These are phyloP conservation scores for Rhytidhysteron rufulum DNA, from an alignment of 2,329 filamentous ascomycete genomes.

Conservation along the genomic window DNA sequence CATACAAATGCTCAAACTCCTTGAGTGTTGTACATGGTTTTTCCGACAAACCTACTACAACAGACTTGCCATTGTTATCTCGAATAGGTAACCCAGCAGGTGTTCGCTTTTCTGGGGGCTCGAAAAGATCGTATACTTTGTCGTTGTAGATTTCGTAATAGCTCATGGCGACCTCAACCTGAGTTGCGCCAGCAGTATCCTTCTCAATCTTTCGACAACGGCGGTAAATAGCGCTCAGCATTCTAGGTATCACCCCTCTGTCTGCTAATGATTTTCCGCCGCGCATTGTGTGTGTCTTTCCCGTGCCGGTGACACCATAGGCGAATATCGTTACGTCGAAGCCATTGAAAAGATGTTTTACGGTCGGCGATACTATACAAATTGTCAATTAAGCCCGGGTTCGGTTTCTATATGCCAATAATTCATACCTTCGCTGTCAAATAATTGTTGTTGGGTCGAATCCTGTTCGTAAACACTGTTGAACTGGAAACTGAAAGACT, in stretches of 20 bases:
- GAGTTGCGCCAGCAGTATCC: conserved; percentile 67
- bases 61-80: conserved; percentile 81
- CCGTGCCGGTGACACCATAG: conserved; percentile 88
- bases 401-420: background rate
- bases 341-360: conserved; percentile 89
- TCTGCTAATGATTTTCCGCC: conserved; percentile 83
- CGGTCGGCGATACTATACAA: conserved; percentile 71
- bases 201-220: conserved; percentile 80
- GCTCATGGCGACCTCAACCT: conserved; percentile 71
- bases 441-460: conserved; percentile 80
- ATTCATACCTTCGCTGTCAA: conserved; percentile 75
- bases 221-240: conserved; percentile 82
- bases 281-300: conserved; percentile 95
- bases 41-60: conserved; percentile 82
- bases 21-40: conserved; percentile 77
- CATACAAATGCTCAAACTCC: conserved; percentile 86
- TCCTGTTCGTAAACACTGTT: conserved; percentile 83
- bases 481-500: conserved; percentile 93
- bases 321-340: conserved; percentile 87
- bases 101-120: conserved; percentile 81
- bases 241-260: conserved; percentile 79
- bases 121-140: conserved; percentile 87
- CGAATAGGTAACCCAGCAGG: conserved; percentile 75
- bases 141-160: conserved; percentile 99
- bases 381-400: background rate